Evolutionary conservation across 2,329 filamentous ascomycete species (phyloP).

Genomic region (Clarireedia monteithiana): DNA sequence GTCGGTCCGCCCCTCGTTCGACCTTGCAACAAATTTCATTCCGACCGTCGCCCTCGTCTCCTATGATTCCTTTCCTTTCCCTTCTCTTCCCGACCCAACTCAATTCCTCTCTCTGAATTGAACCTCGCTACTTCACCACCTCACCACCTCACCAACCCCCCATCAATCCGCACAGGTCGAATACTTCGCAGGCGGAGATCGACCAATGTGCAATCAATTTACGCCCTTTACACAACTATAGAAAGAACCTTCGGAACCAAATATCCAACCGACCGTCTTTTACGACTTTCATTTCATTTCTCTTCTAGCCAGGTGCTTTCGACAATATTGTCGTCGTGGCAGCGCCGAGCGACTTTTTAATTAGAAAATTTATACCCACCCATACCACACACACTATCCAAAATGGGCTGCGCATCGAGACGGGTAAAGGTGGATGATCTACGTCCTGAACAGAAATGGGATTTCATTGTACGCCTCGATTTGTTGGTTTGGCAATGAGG

Average conservation of each 20-base stretch:
- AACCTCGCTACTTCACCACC: neutral
- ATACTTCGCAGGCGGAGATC: constrained; percentile 43
- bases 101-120: neutral
- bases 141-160: neutral
- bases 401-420: constrained; percentile 58
- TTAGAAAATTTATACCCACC: neutral
- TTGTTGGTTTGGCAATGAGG: neutral
- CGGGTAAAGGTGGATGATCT: constrained; percentile 57
- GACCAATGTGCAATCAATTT: constrained; percentile 33
- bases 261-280: constrained; percentile 12
- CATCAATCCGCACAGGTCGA: constrained; percentile 31
- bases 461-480: constrained; percentile 65
- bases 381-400: constrained; percentile 20
- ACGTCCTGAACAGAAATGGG: constrained; percentile 84
- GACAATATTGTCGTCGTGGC: constrained; percentile 14
- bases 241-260: constrained; percentile 10
- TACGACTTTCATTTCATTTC: constrained; percentile 6
- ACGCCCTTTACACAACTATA: constrained; percentile 20
- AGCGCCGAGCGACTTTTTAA: constrained; percentile 15
- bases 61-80: no score
- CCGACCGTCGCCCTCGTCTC: neutral
- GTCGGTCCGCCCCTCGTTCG: neutral
- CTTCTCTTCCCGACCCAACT: no score
- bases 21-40: neutral
- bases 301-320: constrained; percentile 16